Evolutionary conservation across 805 yeast species (phyloP).

Genomic region (Zygoascus biomembranicola): DNA sequence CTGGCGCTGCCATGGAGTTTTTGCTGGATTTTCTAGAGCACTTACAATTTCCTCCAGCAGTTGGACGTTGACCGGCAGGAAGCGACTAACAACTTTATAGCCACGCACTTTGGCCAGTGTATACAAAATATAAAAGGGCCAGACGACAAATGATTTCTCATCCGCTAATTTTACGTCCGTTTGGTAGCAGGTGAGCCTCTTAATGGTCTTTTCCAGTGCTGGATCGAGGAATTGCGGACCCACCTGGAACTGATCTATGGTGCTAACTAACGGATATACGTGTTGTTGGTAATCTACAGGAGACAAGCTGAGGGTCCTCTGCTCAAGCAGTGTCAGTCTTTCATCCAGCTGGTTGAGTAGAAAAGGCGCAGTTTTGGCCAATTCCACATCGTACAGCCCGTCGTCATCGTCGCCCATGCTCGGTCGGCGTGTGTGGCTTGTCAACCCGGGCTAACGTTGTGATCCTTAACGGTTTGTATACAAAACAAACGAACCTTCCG

Average conservation of each 20-base stretch:
- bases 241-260: constrained; percentile 21
- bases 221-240: constrained; percentile 22
- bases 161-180: too few relatives aligned
- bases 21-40: constrained; percentile 15
- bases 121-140: constrained; percentile 41
- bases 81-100: constrained; percentile 48
- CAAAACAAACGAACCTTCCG: background rate
- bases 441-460: background rate
- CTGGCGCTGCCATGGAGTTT: constrained; percentile 37
- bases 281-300: background rate
- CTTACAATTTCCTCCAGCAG: constrained; percentile 35
- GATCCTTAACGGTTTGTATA: background rate
- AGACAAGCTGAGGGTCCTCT: background rate
- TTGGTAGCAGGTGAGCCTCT: background rate
- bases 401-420: constrained; percentile 7
- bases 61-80: constrained; percentile 52
- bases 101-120: constrained; percentile 58
- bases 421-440: background rate
- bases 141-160: background rate
- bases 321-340: background rate
- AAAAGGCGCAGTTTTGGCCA: constrained; percentile 15
- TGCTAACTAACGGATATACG: background rate
- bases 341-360: constrained; percentile 8
- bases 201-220: constrained; percentile 4
- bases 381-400: constrained; percentile 10